A percentile compares a stretch with the other conserved stretches of the same genome.
phyloP scores from a whole-genome alignment of 805 yeast species.

The Hanseniaspora vineae region DNA sequence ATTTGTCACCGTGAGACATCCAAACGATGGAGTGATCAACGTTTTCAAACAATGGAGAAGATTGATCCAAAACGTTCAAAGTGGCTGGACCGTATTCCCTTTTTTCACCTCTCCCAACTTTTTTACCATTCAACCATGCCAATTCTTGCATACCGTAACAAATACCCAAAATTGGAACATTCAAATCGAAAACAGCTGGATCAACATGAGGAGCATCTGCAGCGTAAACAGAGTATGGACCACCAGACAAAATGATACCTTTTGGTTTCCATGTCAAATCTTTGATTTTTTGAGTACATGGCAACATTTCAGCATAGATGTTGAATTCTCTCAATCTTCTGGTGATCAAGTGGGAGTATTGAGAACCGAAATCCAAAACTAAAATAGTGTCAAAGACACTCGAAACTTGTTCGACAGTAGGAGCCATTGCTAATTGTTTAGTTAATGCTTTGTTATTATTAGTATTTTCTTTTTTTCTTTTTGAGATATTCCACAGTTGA shows the following conservation, averaged over 20 bases:
- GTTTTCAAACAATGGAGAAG: slow-evolving; percentile 67
- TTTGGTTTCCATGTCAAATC: slow-evolving; percentile 91
- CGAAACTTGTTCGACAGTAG: slow-evolving; percentile 46
- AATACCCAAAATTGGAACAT: slow-evolving; percentile 92
- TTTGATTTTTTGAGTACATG: slow-evolving; percentile 93
- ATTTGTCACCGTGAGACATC: slow-evolving; percentile 99
- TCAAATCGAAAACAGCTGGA: slow-evolving; percentile 77
- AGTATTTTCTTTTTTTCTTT: not conserved
- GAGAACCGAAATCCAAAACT: slow-evolving; percentile 97
- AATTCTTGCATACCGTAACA: slow-evolving; percentile 99
- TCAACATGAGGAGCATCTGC: slow-evolving; percentile 96
- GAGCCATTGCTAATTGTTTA: slow-evolving; percentile 5
- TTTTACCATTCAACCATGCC: slow-evolving; percentile 92
- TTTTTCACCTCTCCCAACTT: slow-evolving; percentile 89
- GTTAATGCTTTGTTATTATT: not conserved
- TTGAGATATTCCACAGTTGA: too few species aligned
- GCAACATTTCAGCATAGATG: slow-evolving; percentile 98
- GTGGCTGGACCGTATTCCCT: slow-evolving; percentile 97
- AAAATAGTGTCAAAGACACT: slow-evolving; percentile 90
- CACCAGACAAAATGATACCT: slow-evolving; percentile 93
- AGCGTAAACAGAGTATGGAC: slow-evolving; percentile 95
- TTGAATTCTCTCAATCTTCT: slow-evolving; percentile 96
- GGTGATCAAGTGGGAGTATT: slow-evolving; percentile 91
- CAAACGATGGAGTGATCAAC: slow-evolving; percentile 93
- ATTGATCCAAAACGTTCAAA: slow-evolving; percentile 55